Conservation (phyloP, 768 basidiomycete genomes). For the Leucosporidium scottii region DNA sequence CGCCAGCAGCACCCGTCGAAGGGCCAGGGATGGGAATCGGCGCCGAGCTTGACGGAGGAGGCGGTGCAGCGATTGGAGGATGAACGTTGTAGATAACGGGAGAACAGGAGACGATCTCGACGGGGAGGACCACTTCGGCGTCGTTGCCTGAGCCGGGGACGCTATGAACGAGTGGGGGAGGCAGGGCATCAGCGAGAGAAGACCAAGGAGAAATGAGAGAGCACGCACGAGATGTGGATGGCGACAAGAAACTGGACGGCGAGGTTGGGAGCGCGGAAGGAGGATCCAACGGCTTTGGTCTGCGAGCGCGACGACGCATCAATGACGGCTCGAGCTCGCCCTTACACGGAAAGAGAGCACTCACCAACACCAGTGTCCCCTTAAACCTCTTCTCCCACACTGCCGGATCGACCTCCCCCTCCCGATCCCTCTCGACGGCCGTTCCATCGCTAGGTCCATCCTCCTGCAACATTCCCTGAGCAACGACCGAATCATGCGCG, state of each 20-base stretch:
- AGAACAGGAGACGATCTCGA: conserved; percentile 17
- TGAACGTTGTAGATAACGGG: not conserved
- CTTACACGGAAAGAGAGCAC: not conserved
- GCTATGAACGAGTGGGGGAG: not conserved
- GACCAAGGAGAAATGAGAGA: not conserved
- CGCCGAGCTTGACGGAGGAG: not conserved
- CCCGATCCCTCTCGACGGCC: not conserved
- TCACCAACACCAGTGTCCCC: conserved; percentile 13
- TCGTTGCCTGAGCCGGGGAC: not conserved
- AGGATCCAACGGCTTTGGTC: conserved; percentile 3
- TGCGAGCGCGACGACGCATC: not conserved
- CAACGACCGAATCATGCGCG: not conserved
- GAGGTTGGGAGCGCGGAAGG: conserved; percentile 24
- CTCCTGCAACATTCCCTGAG: not conserved
- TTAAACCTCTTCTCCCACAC: conserved; percentile 5
- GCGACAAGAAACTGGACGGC: conserved; percentile 15
- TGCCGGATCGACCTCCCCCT: not conserved
- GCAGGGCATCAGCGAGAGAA: too few species aligned
- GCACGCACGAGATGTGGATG: conserved; percentile 15
- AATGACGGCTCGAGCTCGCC: too few species aligned
- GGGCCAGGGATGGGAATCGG: not conserved
- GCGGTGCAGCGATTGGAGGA: not conserved
- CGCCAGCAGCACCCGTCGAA: not conserved
- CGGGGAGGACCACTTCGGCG: conserved; percentile 7
- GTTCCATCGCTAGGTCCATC: not conserved